These are phyloP conservation scores for Firmiana major DNA, from an alignment of 345 rosid species.

Conservation along the genomic window DNA sequence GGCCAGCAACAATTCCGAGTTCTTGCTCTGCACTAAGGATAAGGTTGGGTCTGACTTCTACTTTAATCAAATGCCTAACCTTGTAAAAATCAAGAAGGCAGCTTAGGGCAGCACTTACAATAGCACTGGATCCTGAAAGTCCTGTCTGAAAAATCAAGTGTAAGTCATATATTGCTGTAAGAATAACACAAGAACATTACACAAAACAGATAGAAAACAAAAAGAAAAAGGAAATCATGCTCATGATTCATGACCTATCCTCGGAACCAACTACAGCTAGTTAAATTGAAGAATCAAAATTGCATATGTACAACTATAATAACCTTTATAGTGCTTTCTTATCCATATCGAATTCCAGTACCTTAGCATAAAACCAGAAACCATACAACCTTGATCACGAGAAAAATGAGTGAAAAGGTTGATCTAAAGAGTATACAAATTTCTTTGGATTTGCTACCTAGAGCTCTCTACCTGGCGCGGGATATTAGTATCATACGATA, in stretches of 20 bases:
- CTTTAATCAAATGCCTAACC: conserved; percentile 71
- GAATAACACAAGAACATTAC: neutral
- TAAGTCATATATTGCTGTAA: neutral
- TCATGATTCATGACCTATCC: no score
- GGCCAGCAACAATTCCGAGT: conserved; percentile 95
- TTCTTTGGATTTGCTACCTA: neutral
- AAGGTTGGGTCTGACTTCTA: conserved; percentile 68
- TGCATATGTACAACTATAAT: no score
- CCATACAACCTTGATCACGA: no score
- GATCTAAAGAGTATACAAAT: neutral
- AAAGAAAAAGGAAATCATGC: neutral
- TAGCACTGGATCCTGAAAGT: conserved; percentile 97
- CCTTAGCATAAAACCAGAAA: no score
- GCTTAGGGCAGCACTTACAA: conserved; percentile 83
- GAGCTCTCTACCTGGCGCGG: conserved; percentile 82
- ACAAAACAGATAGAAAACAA: neutral
- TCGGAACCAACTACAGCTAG: no score
- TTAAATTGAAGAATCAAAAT: neutral
- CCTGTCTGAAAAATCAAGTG: conserved; percentile 67
- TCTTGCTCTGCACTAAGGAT: conserved; percentile 76
- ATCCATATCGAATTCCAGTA: no score
- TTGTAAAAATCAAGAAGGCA: conserved; percentile 90
- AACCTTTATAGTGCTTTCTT: no score
- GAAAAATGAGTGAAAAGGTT: neutral
- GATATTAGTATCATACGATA: conserved; percentile 84